phyloP scores from a whole-genome alignment of 352 stramenopile genomes.

The Globisporangium takayamanum region DNA sequence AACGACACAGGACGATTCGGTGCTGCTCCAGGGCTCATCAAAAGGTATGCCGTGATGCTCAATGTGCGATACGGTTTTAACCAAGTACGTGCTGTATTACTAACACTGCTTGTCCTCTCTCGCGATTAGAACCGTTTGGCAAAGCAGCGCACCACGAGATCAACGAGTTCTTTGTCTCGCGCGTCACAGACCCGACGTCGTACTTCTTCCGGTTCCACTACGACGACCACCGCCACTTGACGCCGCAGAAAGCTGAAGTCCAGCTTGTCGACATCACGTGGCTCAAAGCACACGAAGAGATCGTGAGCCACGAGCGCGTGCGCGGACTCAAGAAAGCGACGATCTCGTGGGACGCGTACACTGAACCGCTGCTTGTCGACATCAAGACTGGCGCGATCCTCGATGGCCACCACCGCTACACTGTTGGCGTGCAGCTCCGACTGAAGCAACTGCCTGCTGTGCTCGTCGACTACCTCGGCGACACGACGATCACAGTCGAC shows the following conservation, averaged over 20 bases:
- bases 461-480: conserved; percentile 73
- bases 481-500: conserved; percentile 68
- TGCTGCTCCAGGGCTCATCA: conserved; percentile 28
- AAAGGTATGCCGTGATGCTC: conserved; percentile 9
- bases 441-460: conserved; percentile 73
- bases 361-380: conserved; percentile 74
- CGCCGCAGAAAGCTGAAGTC: conserved; percentile 68
- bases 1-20: conserved; percentile 72
- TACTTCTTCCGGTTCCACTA: conserved; percentile 85
- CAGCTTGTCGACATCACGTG: conserved; percentile 76
- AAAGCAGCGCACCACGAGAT: conserved; percentile 31
- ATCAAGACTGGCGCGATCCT: conserved; percentile 74
- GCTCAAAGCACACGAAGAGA: conserved; percentile 82
- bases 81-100: not conserved
- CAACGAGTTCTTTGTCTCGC: conserved; percentile 72
- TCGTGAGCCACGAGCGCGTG: conserved; percentile 77
- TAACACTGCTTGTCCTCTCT: not conserved
- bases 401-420: conserved; percentile 81
- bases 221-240: conserved; percentile 54
- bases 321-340: conserved; percentile 72
- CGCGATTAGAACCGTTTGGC: conserved; percentile 6
- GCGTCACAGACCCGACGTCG: conserved; percentile 77
- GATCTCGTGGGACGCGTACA: conserved; percentile 77
- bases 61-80: not conserved
- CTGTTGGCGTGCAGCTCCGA: conserved; percentile 59